These are phyloP conservation scores for Prunus mongolica DNA, from an alignment of 306 rosid genomes.

Conservation along the genomic window DNA sequence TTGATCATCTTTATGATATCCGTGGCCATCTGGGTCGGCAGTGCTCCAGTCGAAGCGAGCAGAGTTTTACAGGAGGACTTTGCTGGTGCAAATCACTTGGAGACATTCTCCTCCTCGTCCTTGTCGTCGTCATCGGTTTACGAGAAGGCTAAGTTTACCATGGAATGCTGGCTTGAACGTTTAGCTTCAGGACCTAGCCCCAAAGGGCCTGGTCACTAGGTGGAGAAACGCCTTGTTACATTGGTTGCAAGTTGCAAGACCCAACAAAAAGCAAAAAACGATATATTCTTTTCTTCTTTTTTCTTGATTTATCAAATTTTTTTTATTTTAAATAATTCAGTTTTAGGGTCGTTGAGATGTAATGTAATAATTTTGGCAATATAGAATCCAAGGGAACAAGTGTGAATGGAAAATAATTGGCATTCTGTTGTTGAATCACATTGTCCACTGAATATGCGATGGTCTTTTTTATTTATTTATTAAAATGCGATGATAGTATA, in stretches of 20 bases:
- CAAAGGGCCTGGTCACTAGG: slow-evolving; percentile 31
- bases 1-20: slow-evolving; percentile 8
- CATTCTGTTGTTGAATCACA: not conserved
- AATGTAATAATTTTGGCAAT: not conserved
- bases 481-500: too few relatives aligned
- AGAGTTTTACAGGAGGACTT: slow-evolving; percentile 33
- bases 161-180: slow-evolving; percentile 31
- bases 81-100: slow-evolving; percentile 15
- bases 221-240: too few relatives aligned
- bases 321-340: too few relatives aligned
- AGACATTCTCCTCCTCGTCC: slow-evolving; percentile 2
- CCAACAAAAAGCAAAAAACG: not conserved
- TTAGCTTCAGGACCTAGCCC: slow-evolving; percentile 38
- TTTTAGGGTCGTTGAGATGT: not conserved
- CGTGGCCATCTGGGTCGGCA: slow-evolving; percentile 8
- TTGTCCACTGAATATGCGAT: not conserved
- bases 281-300: not conserved
- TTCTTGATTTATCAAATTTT: not conserved
- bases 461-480: not conserved
- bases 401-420: not conserved
- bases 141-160: slow-evolving; percentile 13
- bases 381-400: not conserved
- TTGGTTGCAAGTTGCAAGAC: not conserved
- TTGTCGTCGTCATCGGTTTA: slow-evolving; percentile 15
- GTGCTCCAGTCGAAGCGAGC: slow-evolving; percentile 20